phyloP scores from a whole-genome alignment of 768 basidiomycete species.

The Podaxis sp. region DNA sequence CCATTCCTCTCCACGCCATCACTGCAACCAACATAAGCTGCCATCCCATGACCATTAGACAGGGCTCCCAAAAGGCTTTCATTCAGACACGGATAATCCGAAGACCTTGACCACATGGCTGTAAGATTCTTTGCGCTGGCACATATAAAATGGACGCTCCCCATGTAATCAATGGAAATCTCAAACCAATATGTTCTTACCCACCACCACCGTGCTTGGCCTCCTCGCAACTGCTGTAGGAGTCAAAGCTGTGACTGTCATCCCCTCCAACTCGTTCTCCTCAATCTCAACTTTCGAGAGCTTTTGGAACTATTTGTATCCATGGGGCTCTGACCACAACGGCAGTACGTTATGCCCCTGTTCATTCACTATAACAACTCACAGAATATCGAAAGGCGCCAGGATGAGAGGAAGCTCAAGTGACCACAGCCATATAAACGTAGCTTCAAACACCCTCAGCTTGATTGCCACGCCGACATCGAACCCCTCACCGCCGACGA shows the following conservation, averaged over 20 bases:
- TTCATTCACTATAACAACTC: not conserved
- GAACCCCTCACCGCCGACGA: conserved; percentile 37
- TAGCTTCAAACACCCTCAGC: conserved; percentile 37
- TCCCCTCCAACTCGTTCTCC: conserved; percentile 41
- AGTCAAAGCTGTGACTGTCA: conserved; percentile 32
- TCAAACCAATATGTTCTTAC: conserved; percentile 1
- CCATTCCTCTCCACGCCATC: too few relatives aligned
- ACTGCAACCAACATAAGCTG: not conserved
- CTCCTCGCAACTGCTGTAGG: conserved; percentile 18
- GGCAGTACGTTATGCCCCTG: conserved; percentile 31
- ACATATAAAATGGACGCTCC: not conserved
- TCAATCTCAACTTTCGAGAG: conserved; percentile 36
- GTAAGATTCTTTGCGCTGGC: not conserved
- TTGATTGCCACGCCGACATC: conserved; percentile 43
- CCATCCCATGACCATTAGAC: not conserved
- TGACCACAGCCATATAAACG: conserved; percentile 38
- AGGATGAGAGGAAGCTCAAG: conserved; percentile 42
- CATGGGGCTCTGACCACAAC: conserved; percentile 48
- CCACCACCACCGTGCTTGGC: conserved; percentile 9
- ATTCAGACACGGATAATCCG: conserved; percentile 11
- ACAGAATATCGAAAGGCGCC: conserved; percentile 28
- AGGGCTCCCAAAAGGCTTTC: not conserved
- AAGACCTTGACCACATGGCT: conserved; percentile 3
- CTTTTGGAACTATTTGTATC: conserved; percentile 44
- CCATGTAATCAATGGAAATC: not conserved